These are phyloP conservation scores for Dothideomycetidae sp. DNA, from an alignment of 2,329 filamentous ascomycete species.

Conservation along the genomic window DNA sequence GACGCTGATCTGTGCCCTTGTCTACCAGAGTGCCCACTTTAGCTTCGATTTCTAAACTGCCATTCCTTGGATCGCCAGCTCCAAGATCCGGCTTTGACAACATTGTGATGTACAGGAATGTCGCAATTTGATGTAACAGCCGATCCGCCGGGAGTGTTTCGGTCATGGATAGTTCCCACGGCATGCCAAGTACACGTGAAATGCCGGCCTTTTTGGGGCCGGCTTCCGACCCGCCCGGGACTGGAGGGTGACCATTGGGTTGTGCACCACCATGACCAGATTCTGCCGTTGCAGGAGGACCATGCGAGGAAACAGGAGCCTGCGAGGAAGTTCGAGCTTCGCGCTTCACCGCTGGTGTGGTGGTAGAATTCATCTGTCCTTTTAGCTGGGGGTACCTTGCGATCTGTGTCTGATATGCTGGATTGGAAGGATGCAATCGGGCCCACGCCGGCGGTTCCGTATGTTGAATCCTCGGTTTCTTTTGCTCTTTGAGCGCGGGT, in stretches of 20 bases:
- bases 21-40: constrained; percentile 76
- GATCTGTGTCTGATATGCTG: constrained; percentile 12
- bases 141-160: constrained; percentile 4
- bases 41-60: constrained; percentile 83
- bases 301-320: constrained; percentile 5
- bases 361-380: constrained; percentile 1
- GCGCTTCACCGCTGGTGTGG: constrained; percentile 1
- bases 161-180: constrained; percentile 12
- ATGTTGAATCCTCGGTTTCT: constrained; percentile 20
- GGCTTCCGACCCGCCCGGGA: neutral
- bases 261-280: constrained; percentile 1
- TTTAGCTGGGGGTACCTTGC: constrained; percentile 3
- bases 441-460: constrained; percentile 22
- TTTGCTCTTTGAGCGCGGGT: constrained; percentile 13
- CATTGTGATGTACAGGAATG: constrained; percentile 9
- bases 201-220: constrained; percentile 2
- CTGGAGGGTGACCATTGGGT: constrained; percentile 1
- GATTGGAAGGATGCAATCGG: constrained; percentile 18
- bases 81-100: constrained; percentile 33
- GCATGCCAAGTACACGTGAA: constrained; percentile 5
- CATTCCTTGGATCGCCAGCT: constrained; percentile 43
- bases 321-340: constrained; percentile 4
- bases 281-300: constrained; percentile 1
- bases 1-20: constrained; percentile 53
- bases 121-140: constrained; percentile 5